A percentile compares a stretch with the other conserved stretches of the same genome.
phyloP scores from a whole-genome alignment of 192 early-diverging fungal genomes.

The Kickxella alabastrina region DNA sequence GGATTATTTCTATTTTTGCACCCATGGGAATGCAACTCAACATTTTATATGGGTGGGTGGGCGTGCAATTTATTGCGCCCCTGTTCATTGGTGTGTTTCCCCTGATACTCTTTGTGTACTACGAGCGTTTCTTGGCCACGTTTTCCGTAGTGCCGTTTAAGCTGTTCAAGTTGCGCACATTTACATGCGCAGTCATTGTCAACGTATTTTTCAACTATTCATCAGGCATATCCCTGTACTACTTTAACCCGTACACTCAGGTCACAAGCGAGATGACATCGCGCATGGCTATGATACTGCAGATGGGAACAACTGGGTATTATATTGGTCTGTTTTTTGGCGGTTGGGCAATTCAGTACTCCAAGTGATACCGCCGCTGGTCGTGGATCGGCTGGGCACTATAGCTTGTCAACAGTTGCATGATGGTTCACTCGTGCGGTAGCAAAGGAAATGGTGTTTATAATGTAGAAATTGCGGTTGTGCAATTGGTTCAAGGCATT shows the following conservation, averaged over 20 bases:
- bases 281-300: constrained; percentile 42
- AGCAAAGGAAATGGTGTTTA: constrained; percentile 11
- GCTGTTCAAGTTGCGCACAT: constrained; percentile 42
- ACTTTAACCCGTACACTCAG: constrained; percentile 42
- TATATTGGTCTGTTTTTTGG: constrained; percentile 39
- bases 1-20: constrained; percentile 33
- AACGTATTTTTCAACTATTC: constrained; percentile 41
- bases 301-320: constrained; percentile 34
- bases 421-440: constrained; percentile 42
- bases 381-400: constrained; percentile 44
- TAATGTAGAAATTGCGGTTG: constrained; percentile 43
- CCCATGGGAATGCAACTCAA: constrained; percentile 45
- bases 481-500: constrained; percentile 29
- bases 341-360: constrained; percentile 49
- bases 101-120: constrained; percentile 35
- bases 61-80: constrained; percentile 48
- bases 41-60: constrained; percentile 53
- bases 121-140: constrained; percentile 57
- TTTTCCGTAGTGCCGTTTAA: constrained; percentile 60
- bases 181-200: constrained; percentile 28
- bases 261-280: constrained; percentile 30
- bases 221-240: constrained; percentile 37
- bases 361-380: constrained; percentile 41
- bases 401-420: constrained; percentile 29
- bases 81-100: constrained; percentile 34